Evolutionary conservation across 768 basidiomycete species (phyloP), one percentile per base, ranked within the genome.

Genomic region (Lyophyllum shimeji): DNA sequence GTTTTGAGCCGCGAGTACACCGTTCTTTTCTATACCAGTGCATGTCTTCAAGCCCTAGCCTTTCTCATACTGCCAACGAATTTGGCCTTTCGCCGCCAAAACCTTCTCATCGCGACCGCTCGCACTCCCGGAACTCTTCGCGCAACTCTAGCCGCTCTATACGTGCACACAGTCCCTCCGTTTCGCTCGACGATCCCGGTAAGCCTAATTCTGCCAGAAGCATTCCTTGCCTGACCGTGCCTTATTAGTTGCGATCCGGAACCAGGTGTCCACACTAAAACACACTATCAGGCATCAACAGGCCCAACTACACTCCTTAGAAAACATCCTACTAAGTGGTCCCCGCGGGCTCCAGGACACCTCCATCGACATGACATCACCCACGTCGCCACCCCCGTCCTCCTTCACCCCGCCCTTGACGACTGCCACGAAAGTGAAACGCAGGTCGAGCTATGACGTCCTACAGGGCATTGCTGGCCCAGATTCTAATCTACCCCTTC

Each of bases 261-360:
- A 83, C 63, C 90, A 92, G 57, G 86, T 93, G 72, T 90, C 89
- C 61, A 86, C 85, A 39, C 73, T 93, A 65, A 91, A 87, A 71
- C 90, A 93, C 68, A 83, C 79, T 66, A 93, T 93, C 63, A 76
- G 90, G 58, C 90, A 92, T 63, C 88, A 93, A 66, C 89, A 91
- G 74, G 90, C 90, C 18, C 89, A 92, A 63, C 69, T 91, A 33
- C 81, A 86, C 61, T 76, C 65, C 37, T 80, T 92, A 50, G 90
- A 93, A 68, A 88, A 76, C 65, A 76, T 82, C 51, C 72, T 93
- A 46, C 78, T 86, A 48, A 82, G 82, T 60, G 83, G 83, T 17
- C 87, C 89, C 15, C 81, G 90, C 55, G 83, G 86, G 37, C 72
- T 74, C n/a, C 64, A 74, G 24, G 72, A 77, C 39, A 60, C 71